These are phyloP conservation scores for Drosera spatulata DNA, from an alignment of 179 eudicot species.

Conservation along the genomic window DNA sequence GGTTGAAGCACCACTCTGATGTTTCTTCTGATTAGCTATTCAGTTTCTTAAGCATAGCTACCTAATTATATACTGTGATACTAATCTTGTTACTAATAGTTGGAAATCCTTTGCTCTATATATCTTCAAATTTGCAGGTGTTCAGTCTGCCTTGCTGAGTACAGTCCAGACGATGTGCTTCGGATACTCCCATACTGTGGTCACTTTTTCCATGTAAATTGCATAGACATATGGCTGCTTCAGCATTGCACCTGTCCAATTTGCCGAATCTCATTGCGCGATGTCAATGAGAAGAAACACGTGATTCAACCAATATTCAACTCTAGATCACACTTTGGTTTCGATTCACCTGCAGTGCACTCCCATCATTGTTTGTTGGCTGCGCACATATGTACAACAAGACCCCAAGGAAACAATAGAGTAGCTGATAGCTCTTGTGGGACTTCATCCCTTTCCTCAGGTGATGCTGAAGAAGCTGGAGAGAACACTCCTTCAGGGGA, in stretches of 20 bases:
- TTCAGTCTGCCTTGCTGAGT: constrained; percentile 75
- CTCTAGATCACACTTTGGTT: constrained; percentile 29
- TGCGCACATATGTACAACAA: constrained; percentile 19
- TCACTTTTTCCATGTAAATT: constrained; percentile 69
- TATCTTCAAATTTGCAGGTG: constrained; percentile 35
- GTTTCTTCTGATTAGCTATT: too few relatives aligned
- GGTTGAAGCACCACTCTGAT: too few relatives aligned
- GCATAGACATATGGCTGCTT: constrained; percentile 88
- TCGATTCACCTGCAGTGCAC: constrained; percentile 16
- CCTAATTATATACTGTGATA: too few relatives aligned
- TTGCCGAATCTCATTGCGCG: constrained; percentile 78
- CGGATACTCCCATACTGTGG: constrained; percentile 83
- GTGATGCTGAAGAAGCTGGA: constrained; percentile 14
- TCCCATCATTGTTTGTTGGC: constrained; percentile 23
- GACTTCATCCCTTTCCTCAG: constrained; percentile 12
- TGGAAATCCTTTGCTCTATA: too few relatives aligned
- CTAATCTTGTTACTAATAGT: too few relatives aligned
- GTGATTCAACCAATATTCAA: constrained; percentile 65
- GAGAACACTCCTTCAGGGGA: constrained; percentile 18
- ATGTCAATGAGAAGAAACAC: constrained; percentile 43
- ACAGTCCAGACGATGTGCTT: constrained; percentile 57
- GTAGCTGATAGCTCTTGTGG: constrained; percentile 19
- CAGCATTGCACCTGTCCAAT: constrained; percentile 92
- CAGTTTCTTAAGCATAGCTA: too few relatives aligned
- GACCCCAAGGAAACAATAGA: constrained; percentile 20